phyloP scores from a whole-genome alignment of 805 yeast species.

The Metschnikowia henanensis region DNA sequence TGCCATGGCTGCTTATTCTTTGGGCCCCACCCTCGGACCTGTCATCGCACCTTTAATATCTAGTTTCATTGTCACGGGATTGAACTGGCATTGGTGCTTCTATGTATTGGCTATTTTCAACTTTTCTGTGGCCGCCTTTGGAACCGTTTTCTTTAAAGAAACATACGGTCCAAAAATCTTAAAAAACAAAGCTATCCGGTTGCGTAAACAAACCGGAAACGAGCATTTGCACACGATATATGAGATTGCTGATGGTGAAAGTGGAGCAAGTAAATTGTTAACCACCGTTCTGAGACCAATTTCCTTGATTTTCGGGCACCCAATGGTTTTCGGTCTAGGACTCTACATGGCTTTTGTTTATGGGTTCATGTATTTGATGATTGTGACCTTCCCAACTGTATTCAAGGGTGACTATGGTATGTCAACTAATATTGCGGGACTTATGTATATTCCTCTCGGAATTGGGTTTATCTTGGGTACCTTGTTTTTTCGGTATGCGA shows the following conservation, averaged over 20 bases:
- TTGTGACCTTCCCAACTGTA: slow-evolving; percentile 58
- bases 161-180: slow-evolving; percentile 60
- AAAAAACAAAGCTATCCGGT: slow-evolving; percentile 42
- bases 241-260: slow-evolving; percentile 55
- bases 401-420: slow-evolving; percentile 50
- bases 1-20: slow-evolving; percentile 58
- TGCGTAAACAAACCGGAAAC: slow-evolving; percentile 58
- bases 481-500: slow-evolving; percentile 45
- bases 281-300: slow-evolving; percentile 56
- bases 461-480: slow-evolving; percentile 55
- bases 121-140: slow-evolving; percentile 43
- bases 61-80: slow-evolving; percentile 53
- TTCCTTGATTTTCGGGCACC: slow-evolving; percentile 51
- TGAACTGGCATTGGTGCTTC: slow-evolving; percentile 68
- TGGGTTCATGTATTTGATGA: slow-evolving; percentile 64
- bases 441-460: slow-evolving; percentile 59
- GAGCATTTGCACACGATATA: slow-evolving; percentile 55
- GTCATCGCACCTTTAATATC: slow-evolving; percentile 60
- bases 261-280: slow-evolving; percentile 39
- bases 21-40: slow-evolving; percentile 71
- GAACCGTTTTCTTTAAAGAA: slow-evolving; percentile 54
- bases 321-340: slow-evolving; percentile 65
- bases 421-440: slow-evolving; percentile 49
- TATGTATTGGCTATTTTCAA: slow-evolving; percentile 59
- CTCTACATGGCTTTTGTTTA: slow-evolving; percentile 63